Evolutionary conservation across 139 green algal genomes (phyloP).

Genomic region (Haematococcus lacustris): DNA sequence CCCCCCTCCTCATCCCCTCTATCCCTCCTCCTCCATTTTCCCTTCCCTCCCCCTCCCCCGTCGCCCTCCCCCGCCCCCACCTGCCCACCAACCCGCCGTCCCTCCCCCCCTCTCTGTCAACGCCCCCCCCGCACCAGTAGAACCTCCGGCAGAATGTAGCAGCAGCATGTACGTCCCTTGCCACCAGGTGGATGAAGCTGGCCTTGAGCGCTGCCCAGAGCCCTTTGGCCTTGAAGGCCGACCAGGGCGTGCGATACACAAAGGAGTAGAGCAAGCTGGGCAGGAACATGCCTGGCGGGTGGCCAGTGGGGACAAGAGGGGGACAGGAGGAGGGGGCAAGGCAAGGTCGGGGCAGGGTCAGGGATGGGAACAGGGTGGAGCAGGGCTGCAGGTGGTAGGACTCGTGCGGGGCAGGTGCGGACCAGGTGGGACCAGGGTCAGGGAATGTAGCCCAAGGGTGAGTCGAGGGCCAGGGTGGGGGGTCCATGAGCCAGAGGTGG

Average conservation of each 20-base stretch:
- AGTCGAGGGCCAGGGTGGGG: no score
- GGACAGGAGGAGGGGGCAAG: background rate
- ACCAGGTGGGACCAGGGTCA: background rate
- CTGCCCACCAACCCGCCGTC: no score
- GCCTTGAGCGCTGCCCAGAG: slow-evolving; percentile 18
- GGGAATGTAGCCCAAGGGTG: background rate
- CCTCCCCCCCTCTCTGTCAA: no score
- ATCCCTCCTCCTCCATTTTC: no score
- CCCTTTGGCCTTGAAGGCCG: slow-evolving; percentile 13
- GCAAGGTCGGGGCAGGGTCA: background rate
- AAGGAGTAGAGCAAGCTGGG: slow-evolving; percentile 40
- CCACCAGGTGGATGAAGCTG: slow-evolving; percentile 6
- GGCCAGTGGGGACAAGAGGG: background rate
- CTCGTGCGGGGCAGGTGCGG: background rate
- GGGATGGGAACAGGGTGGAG: background rate
- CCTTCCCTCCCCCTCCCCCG: no score
- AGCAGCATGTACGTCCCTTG: slow-evolving; percentile 5
- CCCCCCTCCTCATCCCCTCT: no score
- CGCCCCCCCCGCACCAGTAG: no score
- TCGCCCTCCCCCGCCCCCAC: no score
- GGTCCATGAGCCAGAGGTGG: no score
- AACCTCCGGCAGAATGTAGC: slow-evolving; percentile 12
- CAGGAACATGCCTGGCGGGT: slow-evolving; percentile 41
- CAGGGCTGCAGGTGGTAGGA: background rate
- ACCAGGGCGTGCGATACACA: slow-evolving; percentile 24